Conservation (phyloP, 345 rosid species). For the Turnera subulata region DNA sequence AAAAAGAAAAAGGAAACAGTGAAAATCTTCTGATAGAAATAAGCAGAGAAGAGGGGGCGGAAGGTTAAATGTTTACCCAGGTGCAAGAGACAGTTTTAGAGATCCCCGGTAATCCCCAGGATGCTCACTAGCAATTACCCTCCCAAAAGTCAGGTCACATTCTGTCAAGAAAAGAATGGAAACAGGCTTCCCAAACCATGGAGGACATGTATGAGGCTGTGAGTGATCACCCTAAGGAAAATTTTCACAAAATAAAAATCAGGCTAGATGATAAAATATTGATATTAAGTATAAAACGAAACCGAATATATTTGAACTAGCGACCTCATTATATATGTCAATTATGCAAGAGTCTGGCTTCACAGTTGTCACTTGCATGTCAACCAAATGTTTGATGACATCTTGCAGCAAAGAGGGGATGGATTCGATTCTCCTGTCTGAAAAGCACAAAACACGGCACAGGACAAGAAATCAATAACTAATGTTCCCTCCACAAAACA, state of each 20-base stretch:
- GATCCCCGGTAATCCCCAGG: conserved; percentile 84
- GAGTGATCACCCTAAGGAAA: conserved; percentile 80
- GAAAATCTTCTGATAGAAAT: not conserved
- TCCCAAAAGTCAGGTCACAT: conserved; percentile 78
- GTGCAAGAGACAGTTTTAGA: conserved; percentile 67
- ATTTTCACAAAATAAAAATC: conserved; percentile 3
- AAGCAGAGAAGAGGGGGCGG: not conserved
- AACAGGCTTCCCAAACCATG: conserved; percentile 82
- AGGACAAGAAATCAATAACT: not conserved
- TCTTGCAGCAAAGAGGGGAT: conserved; percentile 76
- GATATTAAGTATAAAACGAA: conserved; percentile 4
- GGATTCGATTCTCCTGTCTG: conserved; percentile 64
- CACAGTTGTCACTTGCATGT: conserved; percentile 48
- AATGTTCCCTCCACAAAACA: not conserved
- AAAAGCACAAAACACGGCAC: conserved; percentile 1
- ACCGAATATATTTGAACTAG: not conserved
- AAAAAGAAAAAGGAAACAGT: not conserved
- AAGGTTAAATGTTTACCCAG: conserved; percentile 59
- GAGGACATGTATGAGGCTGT: conserved; percentile 65
- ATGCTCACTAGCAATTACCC: conserved; percentile 46
- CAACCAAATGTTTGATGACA: conserved; percentile 58
- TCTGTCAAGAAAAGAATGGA: conserved; percentile 67
- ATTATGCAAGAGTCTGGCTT: conserved; percentile 87
- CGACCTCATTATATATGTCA: conserved; percentile 81
- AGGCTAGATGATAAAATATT: conserved; percentile 1